A percentile compares a stretch with the other conserved stretches of the same genome.
phyloP scores from a whole-genome alignment of 257 asterid species.

The Solanum tarijense region DNA sequence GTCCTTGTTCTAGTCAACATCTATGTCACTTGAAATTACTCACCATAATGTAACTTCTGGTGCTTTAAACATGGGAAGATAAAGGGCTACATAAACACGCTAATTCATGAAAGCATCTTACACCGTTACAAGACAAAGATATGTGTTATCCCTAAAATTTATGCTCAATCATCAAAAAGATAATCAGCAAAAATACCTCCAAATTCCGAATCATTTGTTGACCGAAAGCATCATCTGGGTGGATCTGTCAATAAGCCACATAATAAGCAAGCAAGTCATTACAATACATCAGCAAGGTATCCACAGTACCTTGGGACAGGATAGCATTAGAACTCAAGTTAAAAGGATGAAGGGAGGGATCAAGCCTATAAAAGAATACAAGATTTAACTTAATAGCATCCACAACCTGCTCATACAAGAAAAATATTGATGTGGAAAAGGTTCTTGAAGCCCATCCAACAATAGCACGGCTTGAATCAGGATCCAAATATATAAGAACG shows the following conservation, averaged over 20 bases:
- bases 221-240: conserved; percentile 96
- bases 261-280: not conserved
- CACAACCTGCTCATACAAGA: conserved; percentile 93
- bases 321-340: not conserved
- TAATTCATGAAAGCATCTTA: not conserved
- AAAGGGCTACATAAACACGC: not conserved
- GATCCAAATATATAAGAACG: conserved; percentile 88
- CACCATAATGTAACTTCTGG: not conserved
- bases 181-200: conserved; percentile 50
- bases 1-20: not conserved
- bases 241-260: conserved; percentile 47
- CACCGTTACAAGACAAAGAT: not conserved
- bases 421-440: conserved; percentile 81
- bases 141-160: not conserved
- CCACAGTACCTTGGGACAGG: not conserved
- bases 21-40: not conserved
- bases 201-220: conserved; percentile 93
- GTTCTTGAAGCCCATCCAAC: conserved; percentile 88
- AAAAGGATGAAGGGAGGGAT: conserved; percentile 1
- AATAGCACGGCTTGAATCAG: conserved; percentile 70
- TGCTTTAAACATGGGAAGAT: not conserved
- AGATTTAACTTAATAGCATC: conserved; percentile 6
- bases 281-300: not conserved
- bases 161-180: not conserved
- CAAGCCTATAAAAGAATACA: not conserved